Evolutionary conservation across 345 rosid species (phyloP).

Genomic region (Euphorbia tirucalli): DNA sequence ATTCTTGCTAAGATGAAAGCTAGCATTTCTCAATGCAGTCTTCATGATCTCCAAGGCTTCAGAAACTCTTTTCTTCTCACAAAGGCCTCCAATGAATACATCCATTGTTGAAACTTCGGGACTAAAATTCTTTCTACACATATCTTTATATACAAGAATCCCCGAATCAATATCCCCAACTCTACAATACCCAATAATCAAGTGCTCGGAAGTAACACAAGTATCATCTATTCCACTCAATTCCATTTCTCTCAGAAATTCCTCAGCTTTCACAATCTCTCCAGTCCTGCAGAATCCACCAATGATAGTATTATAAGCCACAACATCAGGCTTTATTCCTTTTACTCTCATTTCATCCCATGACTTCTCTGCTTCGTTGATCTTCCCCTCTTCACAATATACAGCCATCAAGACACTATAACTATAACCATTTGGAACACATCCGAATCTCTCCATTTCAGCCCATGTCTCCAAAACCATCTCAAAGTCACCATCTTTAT

Average conservation of each 20-base stretch:
- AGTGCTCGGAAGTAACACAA: conserved; percentile 54
- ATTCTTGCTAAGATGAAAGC: conserved; percentile 44
- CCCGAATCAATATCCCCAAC: conserved; percentile 51
- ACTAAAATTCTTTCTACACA: conserved; percentile 48
- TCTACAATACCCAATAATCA: conserved; percentile 60
- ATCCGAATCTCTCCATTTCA: conserved; percentile 53
- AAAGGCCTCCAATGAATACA: conserved; percentile 45
- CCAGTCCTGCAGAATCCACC: conserved; percentile 58
- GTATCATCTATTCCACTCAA: conserved; percentile 44
- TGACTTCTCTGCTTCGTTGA: conserved; percentile 53
- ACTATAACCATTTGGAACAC: conserved; percentile 44
- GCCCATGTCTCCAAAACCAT: conserved; percentile 62
- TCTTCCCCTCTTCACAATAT: conserved; percentile 51
- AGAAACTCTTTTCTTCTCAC: conserved; percentile 38
- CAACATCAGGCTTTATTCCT: conserved; percentile 46
- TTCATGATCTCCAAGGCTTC: conserved; percentile 56
- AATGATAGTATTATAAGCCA: conserved; percentile 66
- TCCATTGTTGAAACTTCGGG: conserved; percentile 48
- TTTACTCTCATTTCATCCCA: conserved; percentile 66
- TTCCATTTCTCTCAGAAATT: conserved; percentile 55
- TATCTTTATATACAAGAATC: conserved; percentile 53
- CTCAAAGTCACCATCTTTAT: conserved; percentile 50
- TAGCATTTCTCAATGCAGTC: conserved; percentile 33
- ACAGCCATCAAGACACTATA: conserved; percentile 55
- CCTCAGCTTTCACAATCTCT: conserved; percentile 54